Conservation (phyloP, 1,139 yeast species). For the Protomyces pachydermus region DNA sequence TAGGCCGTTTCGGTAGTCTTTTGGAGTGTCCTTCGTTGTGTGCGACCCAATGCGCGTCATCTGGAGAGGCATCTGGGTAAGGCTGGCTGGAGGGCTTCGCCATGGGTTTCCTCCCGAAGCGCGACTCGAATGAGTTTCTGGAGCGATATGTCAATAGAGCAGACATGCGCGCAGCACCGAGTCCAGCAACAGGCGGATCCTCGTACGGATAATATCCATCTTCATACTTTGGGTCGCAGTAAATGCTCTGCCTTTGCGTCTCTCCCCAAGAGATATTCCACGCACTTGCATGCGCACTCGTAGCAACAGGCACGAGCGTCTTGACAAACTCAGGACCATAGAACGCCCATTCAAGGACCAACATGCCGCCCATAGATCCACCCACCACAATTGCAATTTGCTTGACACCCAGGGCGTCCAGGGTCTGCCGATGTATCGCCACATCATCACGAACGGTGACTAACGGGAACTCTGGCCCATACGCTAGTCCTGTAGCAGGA, state of each 20-base stretch:
- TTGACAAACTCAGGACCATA: conserved; percentile 68
- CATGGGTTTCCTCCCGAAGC: conserved; percentile 70
- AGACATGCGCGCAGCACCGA: conserved; percentile 96
- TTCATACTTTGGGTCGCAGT: conserved; percentile 83
- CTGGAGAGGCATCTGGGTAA: conserved; percentile 40
- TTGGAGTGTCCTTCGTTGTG: conserved; percentile 60
- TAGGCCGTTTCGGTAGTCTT: conserved; percentile 35
- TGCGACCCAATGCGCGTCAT: conserved; percentile 50
- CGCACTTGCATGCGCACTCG: conserved; percentile 90
- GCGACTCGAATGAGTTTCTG: conserved; percentile 80
- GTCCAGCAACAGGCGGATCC: conserved; percentile 79
- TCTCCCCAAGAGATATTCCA: conserved; percentile 99
- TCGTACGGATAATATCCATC: conserved; percentile 77
- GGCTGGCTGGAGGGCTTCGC: conserved; percentile 48
- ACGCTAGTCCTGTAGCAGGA: conserved; percentile 59
- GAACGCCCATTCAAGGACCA: conserved; percentile 78
- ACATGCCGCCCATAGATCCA: conserved; percentile 99
- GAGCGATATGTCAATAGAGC: conserved; percentile 90
- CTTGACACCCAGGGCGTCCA: conserved; percentile 66
- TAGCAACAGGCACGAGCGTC: conserved; percentile 76
- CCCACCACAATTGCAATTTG: conserved; percentile 83
- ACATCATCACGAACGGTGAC: conserved; percentile 91
- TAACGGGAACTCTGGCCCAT: conserved; percentile 92
- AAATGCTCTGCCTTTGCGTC: conserved; percentile 92
- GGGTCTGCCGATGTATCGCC: conserved; percentile 65